These are phyloP conservation scores for Rhynchosporium secalis DNA, from an alignment of 2,329 filamentous ascomycete genomes.

Conservation along the genomic window DNA sequence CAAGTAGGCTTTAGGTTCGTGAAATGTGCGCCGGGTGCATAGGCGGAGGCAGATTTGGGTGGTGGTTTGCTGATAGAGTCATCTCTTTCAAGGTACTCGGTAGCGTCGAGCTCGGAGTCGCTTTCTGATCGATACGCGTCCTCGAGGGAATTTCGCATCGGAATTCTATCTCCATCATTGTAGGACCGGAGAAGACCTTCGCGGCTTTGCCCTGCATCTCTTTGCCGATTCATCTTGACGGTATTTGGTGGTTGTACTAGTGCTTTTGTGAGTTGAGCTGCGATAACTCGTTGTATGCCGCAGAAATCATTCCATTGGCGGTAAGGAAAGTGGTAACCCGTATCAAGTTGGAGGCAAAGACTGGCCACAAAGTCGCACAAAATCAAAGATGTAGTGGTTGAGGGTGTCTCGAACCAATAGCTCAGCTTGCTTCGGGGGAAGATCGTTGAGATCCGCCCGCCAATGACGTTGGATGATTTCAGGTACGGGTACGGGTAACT, in stretches of 20 bases:
- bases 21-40: conserved; percentile 25
- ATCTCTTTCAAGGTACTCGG: conserved; percentile 42
- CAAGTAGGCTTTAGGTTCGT: conserved; percentile 29
- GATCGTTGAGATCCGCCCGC: neutral
- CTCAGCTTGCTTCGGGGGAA: neutral
- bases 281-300: conserved; percentile 6
- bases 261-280: neutral
- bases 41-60: conserved; percentile 35
- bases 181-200: conserved; percentile 38
- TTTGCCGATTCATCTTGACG: conserved; percentile 30
- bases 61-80: conserved; percentile 39
- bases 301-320: conserved; percentile 9
- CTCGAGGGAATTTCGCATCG: conserved; percentile 39
- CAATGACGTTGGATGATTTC: conserved; percentile 1
- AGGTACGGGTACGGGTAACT: neutral
- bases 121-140: conserved; percentile 40
- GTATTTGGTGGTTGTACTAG: neutral
- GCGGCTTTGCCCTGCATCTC: conserved; percentile 35
- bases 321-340: conserved; percentile 5
- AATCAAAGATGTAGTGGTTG: neutral
- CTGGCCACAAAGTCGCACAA: neutral
- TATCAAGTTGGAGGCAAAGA: conserved; percentile 6
- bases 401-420: neutral
- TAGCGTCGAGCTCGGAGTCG: conserved; percentile 45
- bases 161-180: conserved; percentile 29